Percentiles rank a stretch among this genome's conserved stretches.
Conservation (phyloP, 2,329 filamentous ascomycete genomes). For the Aspergillus luchuensis region DNA sequence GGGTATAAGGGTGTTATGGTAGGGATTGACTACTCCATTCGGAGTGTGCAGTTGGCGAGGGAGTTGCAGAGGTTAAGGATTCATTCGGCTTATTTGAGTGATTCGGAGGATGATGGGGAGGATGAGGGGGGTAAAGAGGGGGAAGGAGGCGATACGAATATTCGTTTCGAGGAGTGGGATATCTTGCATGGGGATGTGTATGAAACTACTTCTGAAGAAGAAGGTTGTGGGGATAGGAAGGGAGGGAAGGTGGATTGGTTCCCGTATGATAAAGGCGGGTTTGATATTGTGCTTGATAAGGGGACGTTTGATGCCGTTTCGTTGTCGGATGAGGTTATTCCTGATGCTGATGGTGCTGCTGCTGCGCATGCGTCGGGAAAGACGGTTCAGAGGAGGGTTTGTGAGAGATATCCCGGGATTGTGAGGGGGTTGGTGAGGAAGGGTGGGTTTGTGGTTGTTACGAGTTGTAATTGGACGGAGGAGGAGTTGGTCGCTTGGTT, state of each 20-base stretch:
- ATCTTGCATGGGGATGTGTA: constrained; percentile 49
- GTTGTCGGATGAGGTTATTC: constrained; percentile 50
- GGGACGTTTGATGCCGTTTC: constrained; percentile 96
- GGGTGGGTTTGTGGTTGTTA: constrained; percentile 78
- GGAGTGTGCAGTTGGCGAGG: constrained; percentile 72
- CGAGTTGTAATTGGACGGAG: constrained; percentile 98
- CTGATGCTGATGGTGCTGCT: constrained; percentile 2
- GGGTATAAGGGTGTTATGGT: constrained; percentile 70
- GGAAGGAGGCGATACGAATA: constrained; percentile 21
- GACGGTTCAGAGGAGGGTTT: constrained; percentile 56
- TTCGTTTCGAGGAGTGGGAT: constrained; percentile 65
- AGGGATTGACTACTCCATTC: constrained; percentile 83
- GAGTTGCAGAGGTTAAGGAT: constrained; percentile 55
- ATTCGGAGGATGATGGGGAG: constrained; percentile 32
- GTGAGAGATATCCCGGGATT: constrained; percentile 72
- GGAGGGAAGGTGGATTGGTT: constrained; percentile 37
- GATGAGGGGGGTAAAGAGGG: constrained; percentile 28
- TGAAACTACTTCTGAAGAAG: constrained; percentile 14
- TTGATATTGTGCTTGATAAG: constrained; percentile 95
- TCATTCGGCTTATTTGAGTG: constrained; percentile 39
- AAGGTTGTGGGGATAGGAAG: too few species aligned
- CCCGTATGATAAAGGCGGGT: constrained; percentile 56
- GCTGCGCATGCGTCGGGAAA: constrained; percentile 30
- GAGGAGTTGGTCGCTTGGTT: constrained; percentile 83
- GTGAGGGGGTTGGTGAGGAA: constrained; percentile 68